phyloP scores from a whole-genome alignment of 2,329 filamentous ascomycete genomes.

The Talaromyces funiculosus region DNA sequence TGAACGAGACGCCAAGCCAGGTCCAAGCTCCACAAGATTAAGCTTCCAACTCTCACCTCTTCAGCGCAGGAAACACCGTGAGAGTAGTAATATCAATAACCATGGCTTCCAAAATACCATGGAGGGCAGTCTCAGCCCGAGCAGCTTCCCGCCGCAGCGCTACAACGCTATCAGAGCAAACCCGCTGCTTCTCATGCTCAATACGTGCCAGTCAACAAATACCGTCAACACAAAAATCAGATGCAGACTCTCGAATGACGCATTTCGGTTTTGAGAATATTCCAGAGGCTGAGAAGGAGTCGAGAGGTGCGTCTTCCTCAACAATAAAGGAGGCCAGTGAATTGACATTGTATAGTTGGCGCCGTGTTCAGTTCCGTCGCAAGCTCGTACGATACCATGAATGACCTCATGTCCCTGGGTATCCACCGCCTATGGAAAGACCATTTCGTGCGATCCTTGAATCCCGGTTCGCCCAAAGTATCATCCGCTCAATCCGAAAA shows the following conservation, averaged over 20 bases:
- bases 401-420: conserved; percentile 97
- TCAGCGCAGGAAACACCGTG: not conserved
- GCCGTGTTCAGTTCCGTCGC: conserved; percentile 94
- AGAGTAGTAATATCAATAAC: not conserved
- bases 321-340: not conserved
- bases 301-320: conserved; percentile 45
- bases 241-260: conserved; percentile 56
- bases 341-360: conserved; percentile 52
- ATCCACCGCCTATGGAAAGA: conserved; percentile 98
- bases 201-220: conserved; percentile 31
- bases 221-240: conserved; percentile 26
- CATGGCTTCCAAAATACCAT: conserved; percentile 33
- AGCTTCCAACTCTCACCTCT: not conserved
- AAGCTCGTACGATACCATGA: conserved; percentile 94
- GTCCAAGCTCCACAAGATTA: conserved; percentile 1
- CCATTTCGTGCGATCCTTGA: conserved; percentile 85
- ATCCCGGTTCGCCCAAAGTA: conserved; percentile 59
- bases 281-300: conserved; percentile 71
- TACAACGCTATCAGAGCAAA: conserved; percentile 26
- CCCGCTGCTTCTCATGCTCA: conserved; percentile 50
- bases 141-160: conserved; percentile 24
- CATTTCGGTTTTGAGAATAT: conserved; percentile 91
- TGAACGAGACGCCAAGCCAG: not conserved
- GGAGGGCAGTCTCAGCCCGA: conserved; percentile 32
- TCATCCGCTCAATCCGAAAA: conserved; percentile 29